These are phyloP conservation scores for Tuber magnatum DNA, from an alignment of 495 filamentous ascomycete species.

Conservation along the genomic window DNA sequence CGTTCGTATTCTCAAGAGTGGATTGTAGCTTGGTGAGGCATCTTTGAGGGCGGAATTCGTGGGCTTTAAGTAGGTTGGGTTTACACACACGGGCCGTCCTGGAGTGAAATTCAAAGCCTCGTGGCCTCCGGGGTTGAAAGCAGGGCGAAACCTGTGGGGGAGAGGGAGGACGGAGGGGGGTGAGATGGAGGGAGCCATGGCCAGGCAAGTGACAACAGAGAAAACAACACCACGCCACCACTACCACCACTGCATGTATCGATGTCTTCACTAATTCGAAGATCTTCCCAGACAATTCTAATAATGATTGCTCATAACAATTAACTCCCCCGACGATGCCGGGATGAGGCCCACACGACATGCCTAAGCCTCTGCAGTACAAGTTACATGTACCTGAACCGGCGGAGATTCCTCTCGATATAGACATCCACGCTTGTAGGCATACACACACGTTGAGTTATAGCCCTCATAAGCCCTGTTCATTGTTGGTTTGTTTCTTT, in stretches of 20 bases:
- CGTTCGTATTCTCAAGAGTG: not conserved
- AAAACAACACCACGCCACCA: constrained; percentile 1
- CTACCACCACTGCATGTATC: constrained; percentile 12
- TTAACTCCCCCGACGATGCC: not conserved
- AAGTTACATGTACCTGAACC: not conserved
- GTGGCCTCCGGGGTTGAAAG: constrained; percentile 18
- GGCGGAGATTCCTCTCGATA: not conserved
- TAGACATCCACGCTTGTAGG: not conserved
- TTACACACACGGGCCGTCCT: constrained; percentile 28
- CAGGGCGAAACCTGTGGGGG: constrained; percentile 18
- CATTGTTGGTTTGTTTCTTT: not conserved
- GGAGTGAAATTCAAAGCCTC: constrained; percentile 26
- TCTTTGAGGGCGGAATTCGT: constrained; percentile 17
- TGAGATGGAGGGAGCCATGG: constrained; percentile 19
- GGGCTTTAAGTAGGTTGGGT: constrained; percentile 27
- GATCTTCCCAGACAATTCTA: constrained; percentile 14
- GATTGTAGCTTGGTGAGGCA: constrained; percentile 11
- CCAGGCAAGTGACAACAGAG: constrained; percentile 18
- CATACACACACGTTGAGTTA: not conserved
- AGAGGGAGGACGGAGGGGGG: not conserved
- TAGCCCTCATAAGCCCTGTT: not conserved
- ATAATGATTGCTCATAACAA: constrained; percentile 28
- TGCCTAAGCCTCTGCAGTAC: not conserved
- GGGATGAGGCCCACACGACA: not conserved
- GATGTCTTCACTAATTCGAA: constrained; percentile 8